These are phyloP conservation scores for Zalerion maritima DNA, from an alignment of 495 filamentous ascomycete species.

Conservation along the genomic window DNA sequence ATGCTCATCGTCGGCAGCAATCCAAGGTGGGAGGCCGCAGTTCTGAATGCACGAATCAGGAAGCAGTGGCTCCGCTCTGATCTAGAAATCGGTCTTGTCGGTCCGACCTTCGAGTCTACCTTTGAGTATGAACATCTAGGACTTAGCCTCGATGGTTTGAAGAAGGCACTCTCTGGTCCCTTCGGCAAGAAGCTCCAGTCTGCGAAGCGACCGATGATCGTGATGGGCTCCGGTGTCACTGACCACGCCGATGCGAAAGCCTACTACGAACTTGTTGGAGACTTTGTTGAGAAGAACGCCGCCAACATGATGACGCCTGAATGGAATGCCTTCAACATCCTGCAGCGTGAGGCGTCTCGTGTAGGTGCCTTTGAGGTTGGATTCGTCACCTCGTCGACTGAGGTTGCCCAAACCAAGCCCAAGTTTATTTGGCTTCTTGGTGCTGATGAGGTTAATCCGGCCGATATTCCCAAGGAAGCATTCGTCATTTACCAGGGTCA, in stretches of 20 bases:
- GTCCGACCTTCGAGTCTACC: conserved; percentile 79
- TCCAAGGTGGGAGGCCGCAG: conserved; percentile 83
- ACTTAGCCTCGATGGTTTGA: conserved; percentile 56
- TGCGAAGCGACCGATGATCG: conserved; percentile 90
- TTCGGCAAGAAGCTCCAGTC: conserved; percentile 82
- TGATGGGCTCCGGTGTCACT: conserved; percentile 76
- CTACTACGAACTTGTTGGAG: conserved; percentile 77
- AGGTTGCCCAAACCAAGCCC: conserved; percentile 64
- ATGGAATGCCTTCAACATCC: conserved; percentile 95
- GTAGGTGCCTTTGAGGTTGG: conserved; percentile 90
- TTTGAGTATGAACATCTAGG: conserved; percentile 90
- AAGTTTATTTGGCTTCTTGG: conserved; percentile 97
- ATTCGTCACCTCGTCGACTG: conserved; percentile 68
- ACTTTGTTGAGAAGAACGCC: conserved; percentile 84
- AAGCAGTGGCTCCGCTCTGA: conserved; percentile 97
- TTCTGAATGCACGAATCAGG: conserved; percentile 86
- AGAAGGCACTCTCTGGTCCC: conserved; percentile 66
- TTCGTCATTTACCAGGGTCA: conserved; percentile 98
- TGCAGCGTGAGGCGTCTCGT: conserved; percentile 84
- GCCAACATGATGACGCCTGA: conserved; percentile 74
- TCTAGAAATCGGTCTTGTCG: conserved; percentile 81
- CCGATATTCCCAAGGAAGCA: conserved; percentile 80
- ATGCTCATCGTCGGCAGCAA: conserved; percentile 91
- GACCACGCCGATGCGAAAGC: conserved; percentile 85
- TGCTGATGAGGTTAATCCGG: conserved; percentile 71